phyloP scores from a whole-genome alignment of 2,329 filamentous ascomycete genomes.

The Colletotrichum tanaceti region DNA sequence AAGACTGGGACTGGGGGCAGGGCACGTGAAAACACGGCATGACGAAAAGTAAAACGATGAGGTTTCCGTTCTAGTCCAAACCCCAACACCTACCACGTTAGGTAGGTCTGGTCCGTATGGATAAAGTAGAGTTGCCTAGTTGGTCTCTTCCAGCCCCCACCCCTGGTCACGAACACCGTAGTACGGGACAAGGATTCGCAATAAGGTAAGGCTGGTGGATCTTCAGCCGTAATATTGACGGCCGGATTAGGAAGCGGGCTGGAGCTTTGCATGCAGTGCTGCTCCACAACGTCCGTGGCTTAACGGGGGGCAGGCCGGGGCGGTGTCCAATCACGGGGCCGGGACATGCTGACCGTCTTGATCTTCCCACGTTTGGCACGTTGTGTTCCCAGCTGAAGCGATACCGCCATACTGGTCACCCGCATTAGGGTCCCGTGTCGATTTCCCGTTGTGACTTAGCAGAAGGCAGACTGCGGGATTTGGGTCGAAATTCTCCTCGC shows the following conservation, averaged over 20 bases:
- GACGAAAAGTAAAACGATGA: constrained; percentile 1
- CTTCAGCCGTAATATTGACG: constrained; percentile 37
- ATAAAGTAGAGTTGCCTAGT: too few relatives aligned
- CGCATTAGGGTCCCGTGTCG: constrained; percentile 32
- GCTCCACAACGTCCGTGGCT: constrained; percentile 29
- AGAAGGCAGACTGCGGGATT: constrained; percentile 35
- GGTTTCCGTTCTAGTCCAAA: neutral
- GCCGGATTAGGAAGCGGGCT: constrained; percentile 39
- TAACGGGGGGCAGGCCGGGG: neutral
- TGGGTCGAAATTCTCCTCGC: neutral
- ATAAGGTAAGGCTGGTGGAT: constrained; percentile 39
- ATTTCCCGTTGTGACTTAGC: constrained; percentile 34
- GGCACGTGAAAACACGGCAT: constrained; percentile 22
- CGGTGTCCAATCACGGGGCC: constrained; percentile 29
- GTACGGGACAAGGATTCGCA: constrained; percentile 26
- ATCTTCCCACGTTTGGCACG: constrained; percentile 11
- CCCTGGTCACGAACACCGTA: neutral
- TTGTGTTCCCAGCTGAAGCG: constrained; percentile 35
- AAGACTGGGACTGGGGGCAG: neutral
- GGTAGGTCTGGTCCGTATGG: too few relatives aligned
- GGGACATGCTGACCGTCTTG: constrained; percentile 2
- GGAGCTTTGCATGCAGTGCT: constrained; percentile 34
- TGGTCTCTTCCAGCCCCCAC: neutral
- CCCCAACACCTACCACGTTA: neutral
- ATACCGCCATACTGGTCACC: constrained; percentile 29